Evolutionary conservation across 2,329 filamentous ascomycete genomes (phyloP).

Genomic region (Leptoxyphium fumago): DNA sequence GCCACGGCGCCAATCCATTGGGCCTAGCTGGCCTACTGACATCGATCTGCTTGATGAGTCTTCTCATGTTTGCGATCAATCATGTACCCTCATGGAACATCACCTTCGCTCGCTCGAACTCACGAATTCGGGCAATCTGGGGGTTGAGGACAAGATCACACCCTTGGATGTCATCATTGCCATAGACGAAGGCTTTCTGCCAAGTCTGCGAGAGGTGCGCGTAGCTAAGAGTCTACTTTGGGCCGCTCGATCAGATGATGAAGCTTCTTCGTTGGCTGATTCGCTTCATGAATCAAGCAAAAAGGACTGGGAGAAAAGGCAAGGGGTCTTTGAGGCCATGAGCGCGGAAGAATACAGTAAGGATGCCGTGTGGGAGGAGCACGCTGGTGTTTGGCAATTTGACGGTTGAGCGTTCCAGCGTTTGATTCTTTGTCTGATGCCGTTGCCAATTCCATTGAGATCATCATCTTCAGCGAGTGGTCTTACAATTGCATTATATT

Average conservation of each 20-base stretch:
- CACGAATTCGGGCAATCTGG: conserved; percentile 23
- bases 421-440: conserved; percentile 14
- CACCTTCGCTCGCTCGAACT: conserved; percentile 26
- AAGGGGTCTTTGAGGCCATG: conserved; percentile 8
- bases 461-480: too few species aligned
- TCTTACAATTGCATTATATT: too few species aligned
- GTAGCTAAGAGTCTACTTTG: conserved; percentile 27
- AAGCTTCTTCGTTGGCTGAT: conserved; percentile 25
- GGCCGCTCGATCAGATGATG: conserved; percentile 19
- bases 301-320: conserved; percentile 22
- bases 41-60: not conserved
- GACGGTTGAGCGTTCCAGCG: conserved; percentile 6
- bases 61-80: not conserved
- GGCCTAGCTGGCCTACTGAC: not conserved
- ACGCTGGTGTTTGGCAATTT: conserved; percentile 9
- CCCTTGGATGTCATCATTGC: conserved; percentile 27
- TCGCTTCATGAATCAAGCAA: conserved; percentile 22
- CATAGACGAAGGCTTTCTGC: conserved; percentile 27
- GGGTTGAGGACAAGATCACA: conserved; percentile 23
- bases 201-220: conserved; percentile 23
- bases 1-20: not conserved
- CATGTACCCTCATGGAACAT: conserved; percentile 7
- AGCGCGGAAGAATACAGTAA: conserved; percentile 3
- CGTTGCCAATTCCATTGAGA: conserved; percentile 5
- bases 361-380: conserved; percentile 5